These are phyloP conservation scores for Lyophyllum semitale DNA, from an alignment of 768 basidiomycete genomes.

Conservation along the genomic window DNA sequence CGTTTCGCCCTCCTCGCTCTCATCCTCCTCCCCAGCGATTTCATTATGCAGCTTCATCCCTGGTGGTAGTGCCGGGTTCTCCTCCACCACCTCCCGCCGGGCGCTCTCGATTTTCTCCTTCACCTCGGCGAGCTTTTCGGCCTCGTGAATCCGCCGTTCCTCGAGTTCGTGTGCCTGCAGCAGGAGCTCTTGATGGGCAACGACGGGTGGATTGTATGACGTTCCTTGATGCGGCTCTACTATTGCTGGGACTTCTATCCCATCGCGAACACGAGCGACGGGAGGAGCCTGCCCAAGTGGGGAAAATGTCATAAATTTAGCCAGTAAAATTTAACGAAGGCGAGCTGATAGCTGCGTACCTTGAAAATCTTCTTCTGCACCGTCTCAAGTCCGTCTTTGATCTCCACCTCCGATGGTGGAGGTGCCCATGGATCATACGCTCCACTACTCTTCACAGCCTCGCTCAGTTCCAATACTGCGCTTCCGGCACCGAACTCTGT, in stretches of 20 bases:
- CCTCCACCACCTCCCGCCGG: conserved; percentile 31
- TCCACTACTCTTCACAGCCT: conserved; percentile 70
- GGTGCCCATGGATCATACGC: conserved; percentile 64
- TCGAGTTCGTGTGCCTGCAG: conserved; percentile 68
- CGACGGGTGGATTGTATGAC: conserved; percentile 85
- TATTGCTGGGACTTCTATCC: conserved; percentile 68
- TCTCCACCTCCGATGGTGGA: conserved; percentile 29
- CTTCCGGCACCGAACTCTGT: conserved; percentile 68
- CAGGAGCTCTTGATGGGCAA: conserved; percentile 73
- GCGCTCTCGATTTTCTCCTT: conserved; percentile 60
- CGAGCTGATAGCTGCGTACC: conserved; percentile 34
- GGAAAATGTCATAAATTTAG: not conserved
- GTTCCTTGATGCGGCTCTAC: conserved; percentile 76
- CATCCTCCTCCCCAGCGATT: conserved; percentile 31
- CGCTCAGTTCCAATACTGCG: conserved; percentile 61
- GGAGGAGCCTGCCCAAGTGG: conserved; percentile 46
- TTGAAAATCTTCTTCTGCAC: conserved; percentile 50
- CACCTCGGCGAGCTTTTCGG: conserved; percentile 51
- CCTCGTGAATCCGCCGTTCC: conserved; percentile 53
- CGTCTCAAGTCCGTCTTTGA: conserved; percentile 42
- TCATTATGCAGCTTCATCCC: conserved; percentile 70
- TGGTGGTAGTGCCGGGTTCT: conserved; percentile 40
- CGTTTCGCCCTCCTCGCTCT: conserved; percentile 33
- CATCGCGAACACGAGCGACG: conserved; percentile 43
- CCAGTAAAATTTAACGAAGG: not conserved